These are phyloP conservation scores for Leccinum ponderosum DNA, from an alignment of 1,284 basidiomycete species.

Conservation along the genomic window DNA sequence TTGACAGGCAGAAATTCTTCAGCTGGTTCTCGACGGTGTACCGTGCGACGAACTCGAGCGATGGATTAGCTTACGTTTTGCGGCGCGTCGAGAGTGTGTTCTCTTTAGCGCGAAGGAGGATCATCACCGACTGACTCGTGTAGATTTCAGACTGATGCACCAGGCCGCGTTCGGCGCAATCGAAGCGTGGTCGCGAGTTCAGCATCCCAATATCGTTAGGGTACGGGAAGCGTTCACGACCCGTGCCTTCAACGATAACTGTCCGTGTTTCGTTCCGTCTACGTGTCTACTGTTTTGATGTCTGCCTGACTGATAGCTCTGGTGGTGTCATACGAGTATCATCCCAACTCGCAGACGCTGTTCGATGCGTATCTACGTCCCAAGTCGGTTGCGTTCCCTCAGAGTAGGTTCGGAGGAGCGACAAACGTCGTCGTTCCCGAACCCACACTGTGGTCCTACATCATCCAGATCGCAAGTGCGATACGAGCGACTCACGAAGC, in stretches of 20 bases:
- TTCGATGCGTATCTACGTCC: slow-evolving; percentile 68
- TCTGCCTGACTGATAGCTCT: slow-evolving; percentile 59
- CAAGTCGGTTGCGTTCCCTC: slow-evolving; percentile 45
- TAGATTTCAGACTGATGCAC: slow-evolving; percentile 83
- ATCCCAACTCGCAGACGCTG: slow-evolving; percentile 84
- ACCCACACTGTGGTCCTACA: slow-evolving; percentile 93
- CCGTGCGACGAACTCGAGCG: slow-evolving; percentile 75
- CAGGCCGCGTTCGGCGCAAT: slow-evolving; percentile 84
- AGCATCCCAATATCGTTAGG: slow-evolving; percentile 86
- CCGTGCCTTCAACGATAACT: slow-evolving; percentile 89
- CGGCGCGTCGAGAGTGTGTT: slow-evolving; percentile 84
- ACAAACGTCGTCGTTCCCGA: slow-evolving; percentile 57
- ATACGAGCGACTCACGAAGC: slow-evolving; percentile 85
- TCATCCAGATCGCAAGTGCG: slow-evolving; percentile 88
- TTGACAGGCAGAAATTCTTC: slow-evolving; percentile 69
- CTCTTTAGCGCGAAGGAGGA: background rate
- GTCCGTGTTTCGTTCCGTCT: slow-evolving; percentile 46
- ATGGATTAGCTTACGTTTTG: slow-evolving; percentile 80
- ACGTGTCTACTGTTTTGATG: slow-evolving; percentile 9
- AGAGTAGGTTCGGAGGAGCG: slow-evolving; percentile 44
- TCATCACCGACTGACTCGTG: slow-evolving; percentile 14
- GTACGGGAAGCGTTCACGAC: slow-evolving; percentile 96
- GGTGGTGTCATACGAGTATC: slow-evolving; percentile 91
- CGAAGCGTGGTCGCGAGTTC: slow-evolving; percentile 86
- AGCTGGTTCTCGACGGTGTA: slow-evolving; percentile 84